Evolutionary conservation across 306 rosid genomes (phyloP).

Genomic region (Albizia julibrissin): DNA sequence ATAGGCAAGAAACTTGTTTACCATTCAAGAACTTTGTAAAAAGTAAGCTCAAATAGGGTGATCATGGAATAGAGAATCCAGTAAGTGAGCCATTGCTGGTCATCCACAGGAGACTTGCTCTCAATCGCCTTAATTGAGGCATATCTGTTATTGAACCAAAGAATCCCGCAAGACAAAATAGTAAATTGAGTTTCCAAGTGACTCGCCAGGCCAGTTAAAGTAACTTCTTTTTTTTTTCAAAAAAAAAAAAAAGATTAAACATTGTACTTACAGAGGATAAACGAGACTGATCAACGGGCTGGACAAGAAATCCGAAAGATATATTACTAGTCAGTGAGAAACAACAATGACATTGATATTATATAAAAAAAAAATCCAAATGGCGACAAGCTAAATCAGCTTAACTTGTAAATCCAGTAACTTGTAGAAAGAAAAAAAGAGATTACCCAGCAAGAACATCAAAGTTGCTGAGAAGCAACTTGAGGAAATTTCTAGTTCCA

Average conservation of each 20-base stretch:
- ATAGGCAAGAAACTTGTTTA: constrained; percentile 23
- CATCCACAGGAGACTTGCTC: constrained; percentile 77
- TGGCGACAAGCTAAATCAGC: neutral
- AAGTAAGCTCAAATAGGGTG: constrained; percentile 90
- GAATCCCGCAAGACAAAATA: neutral
- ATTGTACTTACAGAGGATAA: constrained; percentile 85
- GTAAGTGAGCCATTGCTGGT: constrained; percentile 97
- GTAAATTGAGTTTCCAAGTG: neutral
- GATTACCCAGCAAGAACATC: constrained; percentile 94
- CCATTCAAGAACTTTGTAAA: constrained; percentile 86
- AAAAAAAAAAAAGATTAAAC: neutral
- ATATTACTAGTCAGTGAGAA: neutral
- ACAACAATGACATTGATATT: constrained; percentile 20
- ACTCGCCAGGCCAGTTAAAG: neutral
- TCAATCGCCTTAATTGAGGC: constrained; percentile 93
- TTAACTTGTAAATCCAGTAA: neutral
- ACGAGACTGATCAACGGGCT: constrained; percentile 95
- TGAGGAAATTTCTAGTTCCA: constrained; percentile 70
- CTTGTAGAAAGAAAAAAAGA: neutral
- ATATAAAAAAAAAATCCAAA: neutral
- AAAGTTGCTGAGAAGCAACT: constrained; percentile 68
- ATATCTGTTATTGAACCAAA: constrained; percentile 51
- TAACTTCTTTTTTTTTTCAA: neutral
- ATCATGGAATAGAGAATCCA: constrained; percentile 95
- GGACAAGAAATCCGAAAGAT: constrained; percentile 36